Percentiles rank a stretch among this genome's conserved stretches.
phyloP scores from a whole-genome alignment of 306 rosid species.

The Ormosia emarginata region DNA sequence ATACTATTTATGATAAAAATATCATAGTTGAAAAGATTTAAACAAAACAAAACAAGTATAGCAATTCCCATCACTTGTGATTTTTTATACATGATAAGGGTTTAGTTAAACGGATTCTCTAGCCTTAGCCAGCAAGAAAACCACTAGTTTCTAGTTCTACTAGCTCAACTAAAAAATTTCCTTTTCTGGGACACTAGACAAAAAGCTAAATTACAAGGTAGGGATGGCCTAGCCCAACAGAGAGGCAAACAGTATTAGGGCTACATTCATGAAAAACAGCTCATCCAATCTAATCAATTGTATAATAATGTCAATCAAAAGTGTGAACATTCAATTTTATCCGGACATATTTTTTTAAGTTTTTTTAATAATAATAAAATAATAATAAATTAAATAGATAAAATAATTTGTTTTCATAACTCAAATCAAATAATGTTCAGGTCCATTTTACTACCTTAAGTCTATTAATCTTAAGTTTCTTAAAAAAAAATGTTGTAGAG shows the following conservation, averaged over 20 bases:
- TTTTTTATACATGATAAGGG: neutral
- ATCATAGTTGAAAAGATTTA: too few species aligned
- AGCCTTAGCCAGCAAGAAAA: neutral
- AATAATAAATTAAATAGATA: too few species aligned
- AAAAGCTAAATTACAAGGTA: neutral
- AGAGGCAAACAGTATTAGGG: neutral
- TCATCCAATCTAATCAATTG: neutral
- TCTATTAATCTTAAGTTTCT: too few species aligned
- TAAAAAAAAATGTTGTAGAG: too few species aligned
- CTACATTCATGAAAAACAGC: neutral
- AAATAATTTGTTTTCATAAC: too few species aligned
- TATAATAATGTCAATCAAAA: neutral
- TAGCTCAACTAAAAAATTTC: too few species aligned
- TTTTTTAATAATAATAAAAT: too few species aligned
- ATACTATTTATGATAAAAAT: too few species aligned
- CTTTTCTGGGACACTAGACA: neutral
- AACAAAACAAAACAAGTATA: neutral
- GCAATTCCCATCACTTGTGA: neutral
- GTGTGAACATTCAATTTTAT: too few species aligned
- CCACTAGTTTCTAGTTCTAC: neutral
- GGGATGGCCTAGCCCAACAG: neutral
- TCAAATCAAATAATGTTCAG: too few species aligned
- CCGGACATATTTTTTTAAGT: too few species aligned
- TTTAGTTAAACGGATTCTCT: neutral
- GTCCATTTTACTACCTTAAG: too few species aligned